These are phyloP conservation scores for Nakaseomyces glabratus DNA, from an alignment of 1,139 yeast species.

Conservation along the genomic window DNA sequence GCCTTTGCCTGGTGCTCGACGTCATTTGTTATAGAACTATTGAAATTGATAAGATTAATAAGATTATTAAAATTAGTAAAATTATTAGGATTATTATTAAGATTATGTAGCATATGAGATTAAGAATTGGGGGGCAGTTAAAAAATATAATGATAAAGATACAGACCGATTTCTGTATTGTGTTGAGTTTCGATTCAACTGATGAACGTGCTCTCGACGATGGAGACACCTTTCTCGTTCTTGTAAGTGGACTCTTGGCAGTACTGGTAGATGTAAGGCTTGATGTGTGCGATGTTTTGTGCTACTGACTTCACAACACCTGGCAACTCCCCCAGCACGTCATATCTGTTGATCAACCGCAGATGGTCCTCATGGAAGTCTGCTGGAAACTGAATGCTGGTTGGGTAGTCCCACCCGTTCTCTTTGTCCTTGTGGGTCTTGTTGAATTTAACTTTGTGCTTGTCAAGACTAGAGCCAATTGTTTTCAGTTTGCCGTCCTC, in stretches of 20 bases:
- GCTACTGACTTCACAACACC: conserved; percentile 71
- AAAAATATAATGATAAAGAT: no score
- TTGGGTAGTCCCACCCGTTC: conserved; percentile 77
- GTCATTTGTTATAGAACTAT: no score
- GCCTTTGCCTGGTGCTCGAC: no score
- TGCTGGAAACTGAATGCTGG: conserved; percentile 45
- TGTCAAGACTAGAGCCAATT: conserved; percentile 35
- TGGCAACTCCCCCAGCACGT: conserved; percentile 86
- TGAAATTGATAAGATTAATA: no score
- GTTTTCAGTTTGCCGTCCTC: conserved; percentile 47
- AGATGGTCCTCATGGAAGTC: conserved; percentile 39
- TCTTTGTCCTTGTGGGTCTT: conserved; percentile 44
- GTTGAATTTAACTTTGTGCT: conserved; percentile 50
- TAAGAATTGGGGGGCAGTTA: no score
- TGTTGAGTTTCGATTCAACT: no score
- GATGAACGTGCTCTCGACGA: conserved; percentile 27
- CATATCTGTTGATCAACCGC: conserved; percentile 66
- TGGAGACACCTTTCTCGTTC: conserved; percentile 23
- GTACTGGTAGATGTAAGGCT: conserved; percentile 79
- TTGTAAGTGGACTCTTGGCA: conserved; percentile 39
- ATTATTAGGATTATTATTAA: no score
- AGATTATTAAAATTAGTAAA: no score
- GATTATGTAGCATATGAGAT: no score
- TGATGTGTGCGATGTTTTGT: conserved; percentile 74
- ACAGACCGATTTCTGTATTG: no score